These are phyloP conservation scores for Tulasnella sp. DNA, from an alignment of 768 basidiomycete species.

Conservation along the genomic window DNA sequence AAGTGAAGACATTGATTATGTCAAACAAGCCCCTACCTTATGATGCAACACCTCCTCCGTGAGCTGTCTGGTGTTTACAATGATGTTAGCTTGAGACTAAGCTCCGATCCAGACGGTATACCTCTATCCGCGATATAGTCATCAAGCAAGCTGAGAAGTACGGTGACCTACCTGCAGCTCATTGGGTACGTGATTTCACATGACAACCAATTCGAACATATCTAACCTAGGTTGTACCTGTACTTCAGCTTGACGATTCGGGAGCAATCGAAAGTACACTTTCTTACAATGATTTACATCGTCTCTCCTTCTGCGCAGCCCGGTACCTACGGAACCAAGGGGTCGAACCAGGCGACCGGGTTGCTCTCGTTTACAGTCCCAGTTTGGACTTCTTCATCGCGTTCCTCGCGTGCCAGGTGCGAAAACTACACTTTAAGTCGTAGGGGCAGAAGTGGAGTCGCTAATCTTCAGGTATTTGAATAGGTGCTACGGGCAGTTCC, in stretches of 20 bases:
- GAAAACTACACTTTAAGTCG: background rate
- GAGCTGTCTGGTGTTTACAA: too few relatives aligned
- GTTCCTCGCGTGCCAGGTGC: conserved; percentile 6
- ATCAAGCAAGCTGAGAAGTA: background rate
- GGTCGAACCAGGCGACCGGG: background rate
- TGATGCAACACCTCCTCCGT: too few relatives aligned
- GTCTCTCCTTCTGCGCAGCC: background rate
- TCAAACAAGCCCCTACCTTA: too few relatives aligned
- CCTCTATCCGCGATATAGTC: conserved; percentile 1
- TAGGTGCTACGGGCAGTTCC: conserved; percentile 4
- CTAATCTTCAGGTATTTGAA: background rate
- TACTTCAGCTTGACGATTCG: background rate
- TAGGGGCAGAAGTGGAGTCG: background rate
- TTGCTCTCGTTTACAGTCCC: background rate
- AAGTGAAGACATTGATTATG: too few relatives aligned
- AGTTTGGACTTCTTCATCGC: conserved; percentile 2
- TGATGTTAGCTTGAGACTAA: too few relatives aligned
- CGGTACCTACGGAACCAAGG: conserved; percentile 9
- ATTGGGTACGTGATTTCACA: background rate
- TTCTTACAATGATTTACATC: background rate
- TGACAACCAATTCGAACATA: background rate
- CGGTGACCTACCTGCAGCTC: background rate
- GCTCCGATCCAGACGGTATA: background rate
- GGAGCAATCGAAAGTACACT: background rate
- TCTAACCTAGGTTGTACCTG: background rate